Evolutionary conservation across 176 grass and related monocot species (phyloP).

Genomic region (Zoysia pacifica): DNA sequence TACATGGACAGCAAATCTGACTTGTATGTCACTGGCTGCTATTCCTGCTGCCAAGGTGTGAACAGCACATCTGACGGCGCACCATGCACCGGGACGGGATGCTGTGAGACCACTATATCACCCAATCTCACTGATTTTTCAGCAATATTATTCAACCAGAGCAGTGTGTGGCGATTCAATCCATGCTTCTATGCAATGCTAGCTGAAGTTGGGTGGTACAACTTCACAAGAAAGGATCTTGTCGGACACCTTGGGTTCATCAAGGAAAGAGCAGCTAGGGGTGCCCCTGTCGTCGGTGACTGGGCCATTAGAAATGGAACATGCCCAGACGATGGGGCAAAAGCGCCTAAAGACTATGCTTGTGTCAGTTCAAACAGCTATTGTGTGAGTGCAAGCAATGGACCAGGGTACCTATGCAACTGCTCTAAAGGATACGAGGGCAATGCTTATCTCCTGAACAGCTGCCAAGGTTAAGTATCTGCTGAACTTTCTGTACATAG

Average conservation of each 20-base stretch:
- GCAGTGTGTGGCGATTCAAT: conserved; percentile 30
- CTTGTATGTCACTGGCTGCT: conserved; percentile 34
- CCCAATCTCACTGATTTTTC: conserved; percentile 1
- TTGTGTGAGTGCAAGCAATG: conserved; percentile 30
- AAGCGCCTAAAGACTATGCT: not conserved
- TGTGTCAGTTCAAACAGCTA: conserved; percentile 50
- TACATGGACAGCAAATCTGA: not conserved
- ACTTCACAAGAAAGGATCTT: conserved; percentile 38
- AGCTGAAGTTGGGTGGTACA: conserved; percentile 43
- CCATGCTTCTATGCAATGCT: conserved; percentile 50
- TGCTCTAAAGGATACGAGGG: conserved; percentile 48
- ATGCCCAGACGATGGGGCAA: conserved; percentile 16
- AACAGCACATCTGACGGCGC: conserved; percentile 27
- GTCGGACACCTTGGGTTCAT: not conserved
- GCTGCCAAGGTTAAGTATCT: conserved; percentile 40
- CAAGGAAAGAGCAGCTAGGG: not conserved
- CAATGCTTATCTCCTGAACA: conserved; percentile 23
- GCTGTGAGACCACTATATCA: conserved; percentile 35
- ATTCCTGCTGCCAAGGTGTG: conserved; percentile 41
- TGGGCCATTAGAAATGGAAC: conserved; percentile 39
- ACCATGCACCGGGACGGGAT: conserved; percentile 33
- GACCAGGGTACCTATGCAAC: conserved; percentile 40
- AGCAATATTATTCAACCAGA: not conserved
- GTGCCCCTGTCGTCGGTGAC: conserved; percentile 15
- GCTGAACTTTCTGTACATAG: not conserved